Base-by-base conservation (phyloP, 306 rosid genomes). In the Casuarina cunninghamiana region DNA sequence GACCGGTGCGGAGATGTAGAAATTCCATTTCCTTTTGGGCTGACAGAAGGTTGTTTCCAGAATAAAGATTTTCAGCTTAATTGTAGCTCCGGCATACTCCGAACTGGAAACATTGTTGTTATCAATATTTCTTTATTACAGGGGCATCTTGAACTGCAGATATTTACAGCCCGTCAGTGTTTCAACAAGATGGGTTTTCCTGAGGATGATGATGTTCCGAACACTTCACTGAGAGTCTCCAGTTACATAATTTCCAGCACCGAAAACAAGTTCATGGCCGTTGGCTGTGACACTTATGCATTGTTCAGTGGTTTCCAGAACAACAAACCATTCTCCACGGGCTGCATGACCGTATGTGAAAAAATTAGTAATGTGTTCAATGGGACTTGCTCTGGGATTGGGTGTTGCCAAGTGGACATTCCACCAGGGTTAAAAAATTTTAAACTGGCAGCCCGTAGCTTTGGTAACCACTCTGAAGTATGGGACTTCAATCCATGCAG, bases 1-100 rank as follows among this genome's bases (percentile, higher is more conserved):
- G 41, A 43, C 35, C 37, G 60, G 3, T 88, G 90, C 15, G 94
- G 89, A 10, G 37, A 58, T 10, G 3, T 90, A 2, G 10, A 48
- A 15, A 77, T 90, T 67, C 88, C 88, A 41, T 90, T 84, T 63
- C 95, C 92, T 8, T 90, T 88, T 44, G 89, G 95, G 1, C 53
- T 48, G 4, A 55, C 21, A 2, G 0, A 5, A 2, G 41, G 13
- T 4, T 86, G 89, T 55, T 83, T 37, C 72, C 63, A 75, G 0
- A 21, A 79, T 0, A 0, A 1, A 0, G 3, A 1, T 0, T 88
- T 86, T 51, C 1, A 3, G 2, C 26, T 88, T 2, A 2, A 3
- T 1, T 90, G 92, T 41, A n/a, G 58, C 1, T 0, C 0, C 0
- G 10, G 16, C 10, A 38, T 50, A 53, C 5, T 77, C 3, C 51